Base-by-base conservation (phyloP, 2,329 filamentous ascomycete genomes). In the Colletotrichum nymphaeae region DNA sequence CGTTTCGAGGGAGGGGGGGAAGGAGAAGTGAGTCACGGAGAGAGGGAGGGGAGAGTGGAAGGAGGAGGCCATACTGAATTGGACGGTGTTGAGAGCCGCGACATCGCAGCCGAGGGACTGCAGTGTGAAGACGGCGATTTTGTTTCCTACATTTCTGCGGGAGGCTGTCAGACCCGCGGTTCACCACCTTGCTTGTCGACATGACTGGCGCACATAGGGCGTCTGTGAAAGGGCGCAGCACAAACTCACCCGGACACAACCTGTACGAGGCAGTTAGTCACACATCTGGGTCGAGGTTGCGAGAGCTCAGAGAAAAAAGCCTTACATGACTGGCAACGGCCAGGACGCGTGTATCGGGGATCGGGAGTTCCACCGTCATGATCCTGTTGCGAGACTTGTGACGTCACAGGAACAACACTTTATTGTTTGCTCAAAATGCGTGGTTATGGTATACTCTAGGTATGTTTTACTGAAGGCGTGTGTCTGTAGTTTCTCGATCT, bases 241-340 rank as follows among this genome's bases (percentile, higher is more conserved):
- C 5, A 24, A n/a, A 75, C 81, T 76, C 77, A 86, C 84, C 84
- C 84, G 63, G 84, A 86, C 63, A 86, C 84, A 66, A 86, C 84
- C 84, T 86, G 75, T 35, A 53, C 26, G 63, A 16, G 75, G 77
- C 78, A 75, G 76, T 62, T 37, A 74, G 59, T 58, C 35, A 63
- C 49, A 53, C 55, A 52, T 58, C 11, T 35, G 3, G 53, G 22
- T 32, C 12, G 57, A 46, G 49, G 63, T 24, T 49, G 37, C 26
- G 32, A 35, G 26, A 22, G 55, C 35, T 16, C 56, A 28, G 19
- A 60, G 30, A 16, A 16, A 16, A 16, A 16, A 42, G n/a, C 84
- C 93, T 84, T 93, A 98, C 95, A 95, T 98, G 95, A 84, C 95
- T 98, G 81, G 95, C 95, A 78, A 98, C 90, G 72, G 95, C 95